phyloP scores from a whole-genome alignment of 441 rosid genomes.

The Bruguiera hainesii region DNA sequence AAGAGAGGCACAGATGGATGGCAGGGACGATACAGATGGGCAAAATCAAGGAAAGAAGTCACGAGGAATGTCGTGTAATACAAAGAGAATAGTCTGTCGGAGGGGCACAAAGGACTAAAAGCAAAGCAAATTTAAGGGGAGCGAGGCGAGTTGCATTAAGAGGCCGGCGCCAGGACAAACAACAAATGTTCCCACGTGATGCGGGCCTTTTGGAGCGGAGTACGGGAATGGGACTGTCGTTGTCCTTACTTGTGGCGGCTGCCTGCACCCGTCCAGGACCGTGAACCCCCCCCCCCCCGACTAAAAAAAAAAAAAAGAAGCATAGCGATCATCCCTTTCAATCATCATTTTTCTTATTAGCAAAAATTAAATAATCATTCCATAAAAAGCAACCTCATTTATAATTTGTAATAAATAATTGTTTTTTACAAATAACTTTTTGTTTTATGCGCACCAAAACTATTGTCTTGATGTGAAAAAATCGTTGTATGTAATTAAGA shows the following conservation, averaged over 20 bases:
- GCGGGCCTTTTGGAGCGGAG: slow-evolving; percentile 66
- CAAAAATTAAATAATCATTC: too few species aligned
- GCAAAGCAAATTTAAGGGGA: background rate
- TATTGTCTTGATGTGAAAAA: too few species aligned
- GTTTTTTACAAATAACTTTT: too few species aligned
- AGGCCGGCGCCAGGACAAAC: slow-evolving; percentile 26
- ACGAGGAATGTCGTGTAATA: slow-evolving; percentile 18
- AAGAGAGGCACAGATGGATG: background rate
- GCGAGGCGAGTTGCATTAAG: slow-evolving; percentile 9
- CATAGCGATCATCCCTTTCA: too few species aligned
- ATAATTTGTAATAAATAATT: too few species aligned
- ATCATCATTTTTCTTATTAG: too few species aligned
- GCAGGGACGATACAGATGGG: slow-evolving; percentile 3
- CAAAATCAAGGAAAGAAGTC: slow-evolving; percentile 24
- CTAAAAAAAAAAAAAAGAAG: too few species aligned
- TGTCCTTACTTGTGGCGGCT: slow-evolving; percentile 78
- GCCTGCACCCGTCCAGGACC: background rate
- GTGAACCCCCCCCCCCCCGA: too few species aligned
- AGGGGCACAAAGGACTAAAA: background rate
- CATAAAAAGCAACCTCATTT: too few species aligned
- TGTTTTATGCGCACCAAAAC: too few species aligned
- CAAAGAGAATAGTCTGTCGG: slow-evolving; percentile 14
- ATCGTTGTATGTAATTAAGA: too few species aligned
- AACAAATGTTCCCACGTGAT: slow-evolving; percentile 61
- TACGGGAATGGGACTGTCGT: slow-evolving; percentile 64